Evolutionary conservation across 2,329 filamentous ascomycete species (phyloP), one percentile per base, ranked within the genome.

Genomic region (Chaetomiaceae sp.): DNA sequence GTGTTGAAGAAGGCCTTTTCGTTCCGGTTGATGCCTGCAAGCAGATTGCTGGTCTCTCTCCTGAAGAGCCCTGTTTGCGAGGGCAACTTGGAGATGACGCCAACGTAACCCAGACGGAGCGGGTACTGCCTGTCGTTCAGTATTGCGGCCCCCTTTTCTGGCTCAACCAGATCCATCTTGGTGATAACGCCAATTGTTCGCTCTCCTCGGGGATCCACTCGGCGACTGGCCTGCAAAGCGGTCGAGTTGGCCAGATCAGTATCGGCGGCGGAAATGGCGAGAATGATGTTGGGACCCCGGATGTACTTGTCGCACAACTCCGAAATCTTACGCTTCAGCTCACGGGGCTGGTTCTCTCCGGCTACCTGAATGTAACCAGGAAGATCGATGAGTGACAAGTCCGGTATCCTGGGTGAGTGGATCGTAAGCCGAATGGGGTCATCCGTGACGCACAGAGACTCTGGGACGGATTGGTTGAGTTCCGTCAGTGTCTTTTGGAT

Each of bases 281-380:
- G 75, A 52, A 98, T 96, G 56, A 98, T 85, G 61, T 98, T 98
- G 0, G 94, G 93, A 6, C 90, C 72, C 62, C 95, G 88, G 42
- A 98, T 98, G 61, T 98, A 98, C 69, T 95, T 97, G 67, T 98
- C 93, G 64, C 93, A 98, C 11, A 98, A 80, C 59, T 96, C 89
- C 2, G 87, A 80, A 53, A 98, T 98, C 70, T 94, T 96, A 61
- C 94, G 86, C 68, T 97, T 97, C 44, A 98, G 72, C 65, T 96
- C 84, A 3, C 84, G 71, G 0, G 93, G 93, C 60, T 98, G 93
- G 58, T 95, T 88, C 43, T 88, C 81, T 12, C 90, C 90, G 11
- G 88, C 84, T 26, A 98, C 90, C 62, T 98, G 94, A 45, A 98
- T 98, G 63, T 98, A 98, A 5, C 93, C 93, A 0, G 93, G 93